These are phyloP conservation scores for Phytopythium aichiense DNA, from an alignment of 352 stramenopile species.

Conservation along the genomic window DNA sequence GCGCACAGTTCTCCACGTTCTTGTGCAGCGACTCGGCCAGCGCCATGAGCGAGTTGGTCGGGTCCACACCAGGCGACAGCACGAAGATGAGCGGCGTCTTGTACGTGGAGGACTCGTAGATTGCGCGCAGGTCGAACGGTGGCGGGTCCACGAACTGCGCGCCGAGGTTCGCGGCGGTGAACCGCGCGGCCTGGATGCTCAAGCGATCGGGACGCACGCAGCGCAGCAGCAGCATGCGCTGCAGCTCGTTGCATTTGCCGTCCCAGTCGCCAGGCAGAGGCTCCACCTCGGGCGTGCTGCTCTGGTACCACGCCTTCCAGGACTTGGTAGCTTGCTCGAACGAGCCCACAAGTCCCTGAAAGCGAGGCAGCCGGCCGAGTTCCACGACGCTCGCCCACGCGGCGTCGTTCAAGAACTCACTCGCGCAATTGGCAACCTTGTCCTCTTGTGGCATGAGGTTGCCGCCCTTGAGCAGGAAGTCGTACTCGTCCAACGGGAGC, in stretches of 20 bases:
- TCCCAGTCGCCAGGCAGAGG: conserved; percentile 92
- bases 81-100: conserved; percentile 95
- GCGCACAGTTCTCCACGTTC: conserved; percentile 89
- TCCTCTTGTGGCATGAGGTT: conserved; percentile 60
- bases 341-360: conserved; percentile 86
- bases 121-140: conserved; percentile 89
- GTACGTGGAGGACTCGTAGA: conserved; percentile 86
- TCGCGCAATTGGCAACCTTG: conserved; percentile 76
- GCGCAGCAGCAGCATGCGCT: conserved; percentile 92
- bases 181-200: conserved; percentile 89
- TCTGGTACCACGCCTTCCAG: conserved; percentile 86
- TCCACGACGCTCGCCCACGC: conserved; percentile 91
- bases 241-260: conserved; percentile 91
- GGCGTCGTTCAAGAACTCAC: conserved; percentile 81
- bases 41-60: conserved; percentile 89
- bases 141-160: conserved; percentile 92
- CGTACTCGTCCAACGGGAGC: conserved; percentile 90
- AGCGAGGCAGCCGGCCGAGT: conserved; percentile 86
- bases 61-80: conserved; percentile 93
- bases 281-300: conserved; percentile 87
- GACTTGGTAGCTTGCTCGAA: conserved; percentile 87
- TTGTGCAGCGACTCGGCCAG: conserved; percentile 79
- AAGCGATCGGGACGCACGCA: conserved; percentile 91
- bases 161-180: conserved; percentile 90
- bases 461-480: conserved; percentile 93